Conservation (phyloP, 2,329 filamentous ascomycete species). For the Alternaria dauci region DNA sequence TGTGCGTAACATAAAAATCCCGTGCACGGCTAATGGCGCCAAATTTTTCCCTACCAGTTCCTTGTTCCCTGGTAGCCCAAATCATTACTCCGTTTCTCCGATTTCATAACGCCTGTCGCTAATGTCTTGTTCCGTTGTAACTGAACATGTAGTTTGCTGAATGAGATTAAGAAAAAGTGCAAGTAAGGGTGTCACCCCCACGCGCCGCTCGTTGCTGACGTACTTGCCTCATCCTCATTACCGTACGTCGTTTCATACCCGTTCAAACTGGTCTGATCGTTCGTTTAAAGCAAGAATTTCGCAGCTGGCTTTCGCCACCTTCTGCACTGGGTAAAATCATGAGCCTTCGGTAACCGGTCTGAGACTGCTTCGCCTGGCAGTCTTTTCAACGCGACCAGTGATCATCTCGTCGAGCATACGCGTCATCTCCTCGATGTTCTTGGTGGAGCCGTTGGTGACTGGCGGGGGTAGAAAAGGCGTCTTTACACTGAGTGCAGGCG, state of each 20-base stretch:
- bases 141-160: conserved; percentile 11
- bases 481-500: conserved; percentile 24
- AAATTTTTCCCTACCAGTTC: conserved; percentile 9
- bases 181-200: conserved; percentile 16
- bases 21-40: neutral
- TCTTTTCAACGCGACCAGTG: conserved; percentile 73
- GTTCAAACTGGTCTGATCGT: conserved; percentile 8
- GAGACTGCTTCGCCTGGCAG: conserved; percentile 60
- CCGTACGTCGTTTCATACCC: conserved; percentile 25
- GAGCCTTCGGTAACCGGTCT: conserved; percentile 31
- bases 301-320: conserved; percentile 16
- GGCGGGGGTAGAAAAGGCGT: conserved; percentile 24
- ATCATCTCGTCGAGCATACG: conserved; percentile 97
- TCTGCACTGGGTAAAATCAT: conserved; percentile 15
- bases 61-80: conserved; percentile 19
- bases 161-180: conserved; percentile 4
- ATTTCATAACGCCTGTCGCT: conserved; percentile 28
- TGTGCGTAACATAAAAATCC: conserved; percentile 4
- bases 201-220: conserved; percentile 20
- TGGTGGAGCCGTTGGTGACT: conserved; percentile 52
- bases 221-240: conserved; percentile 34
- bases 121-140: conserved; percentile 10
- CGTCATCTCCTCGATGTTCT: conserved; percentile 90
- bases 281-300: conserved; percentile 8
- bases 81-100: conserved; percentile 14